Conservation (phyloP, 2,329 filamentous ascomycete genomes). For the Colletotrichum sp. region DNA sequence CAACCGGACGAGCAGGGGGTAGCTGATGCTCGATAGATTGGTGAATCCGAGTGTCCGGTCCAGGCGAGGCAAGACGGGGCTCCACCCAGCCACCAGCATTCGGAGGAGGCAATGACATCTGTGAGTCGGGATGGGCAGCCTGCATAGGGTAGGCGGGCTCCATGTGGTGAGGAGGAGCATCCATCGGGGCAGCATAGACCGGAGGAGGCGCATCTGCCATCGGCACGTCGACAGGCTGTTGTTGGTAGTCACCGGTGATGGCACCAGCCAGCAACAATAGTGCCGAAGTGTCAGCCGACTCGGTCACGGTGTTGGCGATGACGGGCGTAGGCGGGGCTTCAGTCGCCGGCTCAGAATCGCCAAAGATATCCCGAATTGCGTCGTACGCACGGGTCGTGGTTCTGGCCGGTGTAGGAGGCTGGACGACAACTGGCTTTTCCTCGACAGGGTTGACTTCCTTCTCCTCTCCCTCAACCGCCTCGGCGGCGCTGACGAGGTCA, state of each 20-base stretch:
- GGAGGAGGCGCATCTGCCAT: conserved; percentile 1
- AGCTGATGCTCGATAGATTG: conserved; percentile 14
- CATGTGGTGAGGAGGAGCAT: conserved; percentile 3
- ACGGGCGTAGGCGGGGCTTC: conserved; percentile 12
- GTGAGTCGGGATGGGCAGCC: not conserved
- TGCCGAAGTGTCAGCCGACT: conserved; percentile 10
- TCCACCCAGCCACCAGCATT: conserved; percentile 5
- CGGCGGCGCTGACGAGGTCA: conserved; percentile 7
- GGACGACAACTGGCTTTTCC: conserved; percentile 6
- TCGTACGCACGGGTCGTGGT: conserved; percentile 28
- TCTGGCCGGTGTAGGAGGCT: conserved; percentile 13
- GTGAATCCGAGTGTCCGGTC: not conserved
- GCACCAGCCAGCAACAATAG: not conserved
- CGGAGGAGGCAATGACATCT: not conserved
- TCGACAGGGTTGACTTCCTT: not conserved
- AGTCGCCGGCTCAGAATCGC: conserved; percentile 25
- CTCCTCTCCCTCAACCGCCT: conserved; percentile 9
- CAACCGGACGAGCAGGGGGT: conserved; percentile 17
- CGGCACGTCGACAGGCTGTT: not conserved
- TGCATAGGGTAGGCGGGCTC: conserved; percentile 8
- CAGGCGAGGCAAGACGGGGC: conserved; percentile 10
- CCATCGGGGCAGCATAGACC: not conserved
- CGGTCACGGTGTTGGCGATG: not conserved
- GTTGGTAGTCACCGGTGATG: not conserved
- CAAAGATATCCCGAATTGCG: conserved; percentile 45